A percentile compares a stretch with the other conserved stretches of the same genome.
Conservation (phyloP, 164 flowering plant genomes). For the Vitis rupestris region DNA sequence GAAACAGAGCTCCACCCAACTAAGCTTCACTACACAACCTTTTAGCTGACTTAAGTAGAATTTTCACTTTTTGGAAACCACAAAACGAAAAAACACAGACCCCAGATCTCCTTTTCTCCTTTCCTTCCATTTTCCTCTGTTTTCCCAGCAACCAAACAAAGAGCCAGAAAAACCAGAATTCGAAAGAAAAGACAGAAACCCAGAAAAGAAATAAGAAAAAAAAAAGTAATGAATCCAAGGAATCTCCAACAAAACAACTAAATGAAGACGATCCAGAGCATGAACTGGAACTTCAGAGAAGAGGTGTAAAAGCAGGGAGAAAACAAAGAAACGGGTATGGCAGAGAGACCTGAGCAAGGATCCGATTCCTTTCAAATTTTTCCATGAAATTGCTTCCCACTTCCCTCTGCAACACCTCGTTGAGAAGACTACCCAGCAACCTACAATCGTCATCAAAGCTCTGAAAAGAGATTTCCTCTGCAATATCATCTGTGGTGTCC, state of each 20-base stretch:
- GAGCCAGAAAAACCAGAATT: background rate
- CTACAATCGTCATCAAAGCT: slow-evolving; percentile 78
- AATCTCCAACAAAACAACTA: no score
- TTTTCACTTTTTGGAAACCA: background rate
- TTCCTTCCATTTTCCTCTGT: background rate
- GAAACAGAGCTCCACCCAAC: no score
- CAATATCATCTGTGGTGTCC: slow-evolving; percentile 84
- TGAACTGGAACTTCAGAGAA: background rate
- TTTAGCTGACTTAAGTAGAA: no score
- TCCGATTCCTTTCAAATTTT: slow-evolving; percentile 55
- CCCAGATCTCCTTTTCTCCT: background rate
- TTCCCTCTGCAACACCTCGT: slow-evolving; percentile 73
- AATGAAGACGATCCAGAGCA: no score
- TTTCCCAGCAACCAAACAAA: slow-evolving; percentile 13
- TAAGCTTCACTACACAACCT: no score
- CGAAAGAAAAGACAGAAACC: background rate
- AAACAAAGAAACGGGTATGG: slow-evolving; percentile 1
- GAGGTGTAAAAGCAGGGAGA: background rate
- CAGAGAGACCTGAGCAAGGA: slow-evolving; percentile 64
- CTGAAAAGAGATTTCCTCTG: slow-evolving; percentile 85
- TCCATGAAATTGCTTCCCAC: slow-evolving; percentile 58
- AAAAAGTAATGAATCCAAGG: no score
- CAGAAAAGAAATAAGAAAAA: background rate
- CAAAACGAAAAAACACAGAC: background rate
- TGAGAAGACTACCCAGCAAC: slow-evolving; percentile 64